Evolutionary conservation across 2,329 filamentous ascomycete genomes (phyloP), one percentile per base, ranked within the genome.

Genomic region (Paecilomyces fulvus): DNA sequence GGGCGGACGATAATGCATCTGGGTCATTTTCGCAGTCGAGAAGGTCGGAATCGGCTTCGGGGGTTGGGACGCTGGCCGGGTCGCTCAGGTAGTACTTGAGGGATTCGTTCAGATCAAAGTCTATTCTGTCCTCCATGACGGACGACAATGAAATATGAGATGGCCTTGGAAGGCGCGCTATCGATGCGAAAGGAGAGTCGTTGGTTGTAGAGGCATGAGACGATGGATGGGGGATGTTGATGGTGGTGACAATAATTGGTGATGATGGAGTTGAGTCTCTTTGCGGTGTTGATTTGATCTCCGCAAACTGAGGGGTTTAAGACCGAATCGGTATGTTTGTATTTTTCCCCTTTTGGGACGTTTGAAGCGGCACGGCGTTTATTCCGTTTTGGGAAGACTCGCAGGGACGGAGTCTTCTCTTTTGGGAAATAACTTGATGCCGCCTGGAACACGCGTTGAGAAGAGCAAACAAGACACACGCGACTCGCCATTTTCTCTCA

Each of bases 61-160:
- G 86, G 2, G 92, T 96, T 7, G 88, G 80, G 56, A 97, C 88
- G 43, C 84, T 83, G 50, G 85, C 80, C 8, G 94, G 92, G 72
- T 97, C 92, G 75, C 90, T 95, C 83, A 96, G 89, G 76, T 96
- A 99, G 72, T 90, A 84, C 80, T 96, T 96, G 73, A 97, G 87
- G 63, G 91, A 90, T 78, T 96, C 88, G 73, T 96, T 96, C 75
- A 99, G 90, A 73, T 97, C 90, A 77, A 99, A 99, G 68, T 87
- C 83, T 71, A 91, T 83, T 61, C 75, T 77, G 62, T 79, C 77
- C 65, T 81, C 80, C 78, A 88, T 88, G 68, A 80, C 87, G 85
- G 60, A 58, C 55, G 2, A 6, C 12, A 8, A 14, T 12, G 37
- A 43, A 37, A 37, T 37, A 14, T 37, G 17, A 43, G 37, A 43